These are phyloP conservation scores for Chrysosphaeria jannelii DNA, from an alignment of 2,329 filamentous ascomycete species.

Conservation along the genomic window DNA sequence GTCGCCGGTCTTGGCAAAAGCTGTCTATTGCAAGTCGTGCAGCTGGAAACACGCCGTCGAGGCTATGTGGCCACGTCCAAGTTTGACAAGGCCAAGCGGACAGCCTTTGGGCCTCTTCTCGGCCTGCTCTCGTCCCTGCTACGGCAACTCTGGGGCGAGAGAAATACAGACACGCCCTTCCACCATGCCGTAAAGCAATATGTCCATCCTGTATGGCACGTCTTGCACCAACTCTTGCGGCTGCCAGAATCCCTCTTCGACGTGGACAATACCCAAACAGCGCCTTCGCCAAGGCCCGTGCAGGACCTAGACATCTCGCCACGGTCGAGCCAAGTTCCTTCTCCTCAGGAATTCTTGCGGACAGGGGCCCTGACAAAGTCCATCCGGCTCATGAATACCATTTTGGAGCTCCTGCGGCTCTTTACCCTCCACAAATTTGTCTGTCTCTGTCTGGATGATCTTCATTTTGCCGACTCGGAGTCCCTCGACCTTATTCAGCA, in stretches of 20 bases:
- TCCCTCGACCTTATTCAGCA: slow-evolving; percentile 58
- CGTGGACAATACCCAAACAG: too few species aligned
- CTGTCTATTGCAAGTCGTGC: slow-evolving; percentile 29
- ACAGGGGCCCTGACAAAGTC: slow-evolving; percentile 26
- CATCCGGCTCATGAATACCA: slow-evolving; percentile 60
- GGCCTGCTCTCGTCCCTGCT: slow-evolving; percentile 35
- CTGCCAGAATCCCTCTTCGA: slow-evolving; percentile 37
- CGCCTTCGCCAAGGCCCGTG: too few species aligned
- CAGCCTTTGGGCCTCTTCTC: slow-evolving; percentile 30
- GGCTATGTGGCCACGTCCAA: slow-evolving; percentile 37
- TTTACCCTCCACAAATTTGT: slow-evolving; percentile 65
- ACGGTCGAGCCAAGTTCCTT: too few species aligned
- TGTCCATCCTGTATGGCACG: slow-evolving; percentile 31
- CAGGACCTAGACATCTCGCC: too few species aligned
- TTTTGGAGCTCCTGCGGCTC: slow-evolving; percentile 57
- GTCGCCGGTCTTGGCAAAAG: slow-evolving; percentile 34
- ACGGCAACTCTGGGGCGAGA: slow-evolving; percentile 35
- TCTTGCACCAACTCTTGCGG: slow-evolving; percentile 27
- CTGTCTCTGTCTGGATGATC: slow-evolving; percentile 63
- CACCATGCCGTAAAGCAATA: slow-evolving; percentile 30
- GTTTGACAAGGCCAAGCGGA: slow-evolving; percentile 29
- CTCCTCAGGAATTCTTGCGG: slow-evolving; percentile 24
- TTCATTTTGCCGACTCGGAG: slow-evolving; percentile 75
- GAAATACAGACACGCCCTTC: slow-evolving; percentile 31
- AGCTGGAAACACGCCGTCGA: slow-evolving; percentile 25